phyloP scores from a whole-genome alignment of 352 stramenopile genomes.

The Pythium guiyangense region DNA sequence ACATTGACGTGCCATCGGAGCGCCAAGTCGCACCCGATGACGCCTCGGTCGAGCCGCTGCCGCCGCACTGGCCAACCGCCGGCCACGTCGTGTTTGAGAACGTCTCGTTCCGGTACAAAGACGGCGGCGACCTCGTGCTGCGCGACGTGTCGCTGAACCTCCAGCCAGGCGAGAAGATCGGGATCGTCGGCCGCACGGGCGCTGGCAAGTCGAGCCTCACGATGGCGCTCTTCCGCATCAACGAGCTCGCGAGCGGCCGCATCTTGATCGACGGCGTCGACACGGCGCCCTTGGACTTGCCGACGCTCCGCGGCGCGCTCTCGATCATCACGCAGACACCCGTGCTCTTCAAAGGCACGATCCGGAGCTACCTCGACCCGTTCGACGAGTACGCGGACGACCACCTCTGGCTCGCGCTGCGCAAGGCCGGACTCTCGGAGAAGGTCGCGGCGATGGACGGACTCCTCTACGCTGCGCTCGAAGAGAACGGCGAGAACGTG shows the following conservation, averaged over 20 bases:
- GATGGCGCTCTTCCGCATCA: constrained; percentile 90
- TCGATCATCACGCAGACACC: constrained; percentile 94
- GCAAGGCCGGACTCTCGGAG: constrained; percentile 20
- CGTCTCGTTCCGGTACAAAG: constrained; percentile 90
- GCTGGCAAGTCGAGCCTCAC: constrained; percentile 87
- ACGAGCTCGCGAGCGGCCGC: constrained; percentile 84
- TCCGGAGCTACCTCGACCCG: constrained; percentile 53
- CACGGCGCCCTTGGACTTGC: constrained; percentile 73
- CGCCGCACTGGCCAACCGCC: constrained; percentile 72
- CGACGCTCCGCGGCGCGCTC: constrained; percentile 82
- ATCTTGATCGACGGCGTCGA: constrained; percentile 93
- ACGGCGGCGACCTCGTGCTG: constrained; percentile 55
- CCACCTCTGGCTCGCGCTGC: constrained; percentile 46
- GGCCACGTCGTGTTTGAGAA: constrained; percentile 88
- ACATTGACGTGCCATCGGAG: constrained; percentile 50
- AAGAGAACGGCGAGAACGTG: constrained; percentile 92
- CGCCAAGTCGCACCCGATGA: no score
- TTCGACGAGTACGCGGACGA: constrained; percentile 80
- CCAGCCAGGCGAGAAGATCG: constrained; percentile 81
- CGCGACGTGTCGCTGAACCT: constrained; percentile 71
- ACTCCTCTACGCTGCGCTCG: constrained; percentile 61
- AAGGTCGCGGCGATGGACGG: constrained; percentile 61
- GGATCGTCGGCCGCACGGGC: constrained; percentile 89
- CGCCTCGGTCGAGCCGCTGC: not conserved
- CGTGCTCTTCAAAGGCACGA: constrained; percentile 89